A percentile compares a stretch with the other conserved stretches of the same genome.
These are phyloP conservation scores for Kwoniella sp. DNA, from an alignment of 768 basidiomycete genomes.

Conservation along the genomic window DNA sequence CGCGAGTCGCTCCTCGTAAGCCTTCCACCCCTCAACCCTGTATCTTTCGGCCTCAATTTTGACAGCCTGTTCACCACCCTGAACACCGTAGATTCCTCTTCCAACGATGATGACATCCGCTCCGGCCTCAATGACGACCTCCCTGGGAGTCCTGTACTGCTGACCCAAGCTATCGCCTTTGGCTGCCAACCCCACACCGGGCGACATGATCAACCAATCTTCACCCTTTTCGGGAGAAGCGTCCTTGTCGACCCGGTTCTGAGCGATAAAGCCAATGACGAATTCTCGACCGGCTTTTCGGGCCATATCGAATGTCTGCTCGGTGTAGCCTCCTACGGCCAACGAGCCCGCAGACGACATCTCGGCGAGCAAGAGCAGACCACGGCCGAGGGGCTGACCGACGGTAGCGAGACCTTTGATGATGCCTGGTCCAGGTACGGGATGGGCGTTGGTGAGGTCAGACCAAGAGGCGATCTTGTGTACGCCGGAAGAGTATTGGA, in stretches of 20 bases:
- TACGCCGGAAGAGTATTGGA: slow-evolving; percentile 91
- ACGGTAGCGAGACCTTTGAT: slow-evolving; percentile 85
- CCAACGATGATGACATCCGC: slow-evolving; percentile 98
- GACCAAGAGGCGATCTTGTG: slow-evolving; percentile 95
- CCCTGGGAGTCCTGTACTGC: slow-evolving; percentile 85
- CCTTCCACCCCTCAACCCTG: slow-evolving; percentile 82
- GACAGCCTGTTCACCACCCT: slow-evolving; percentile 57
- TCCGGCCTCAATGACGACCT: slow-evolving; percentile 78
- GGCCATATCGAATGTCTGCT: slow-evolving; percentile 84
- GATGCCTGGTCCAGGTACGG: slow-evolving; percentile 92
- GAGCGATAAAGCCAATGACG: slow-evolving; percentile 95
- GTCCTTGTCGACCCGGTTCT: slow-evolving; percentile 70
- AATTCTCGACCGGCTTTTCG: slow-evolving; percentile 72
- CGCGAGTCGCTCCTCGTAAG: slow-evolving; percentile 68
- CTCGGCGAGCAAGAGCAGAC: slow-evolving; percentile 87
- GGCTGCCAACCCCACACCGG: slow-evolving; percentile 81
- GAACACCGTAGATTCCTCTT: slow-evolving; percentile 82
- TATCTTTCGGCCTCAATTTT: slow-evolving; percentile 77
- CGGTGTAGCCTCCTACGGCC: slow-evolving; percentile 79
- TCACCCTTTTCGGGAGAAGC: slow-evolving; percentile 57
- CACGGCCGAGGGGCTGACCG: slow-evolving; percentile 80
- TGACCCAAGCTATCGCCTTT: slow-evolving; percentile 88
- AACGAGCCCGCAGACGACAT: slow-evolving; percentile 92
- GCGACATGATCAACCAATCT: slow-evolving; percentile 88
- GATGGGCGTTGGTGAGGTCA: slow-evolving; percentile 95